Base-by-base conservation (phyloP, 768 basidiomycete genomes). In the Baorangia bicolor region DNA sequence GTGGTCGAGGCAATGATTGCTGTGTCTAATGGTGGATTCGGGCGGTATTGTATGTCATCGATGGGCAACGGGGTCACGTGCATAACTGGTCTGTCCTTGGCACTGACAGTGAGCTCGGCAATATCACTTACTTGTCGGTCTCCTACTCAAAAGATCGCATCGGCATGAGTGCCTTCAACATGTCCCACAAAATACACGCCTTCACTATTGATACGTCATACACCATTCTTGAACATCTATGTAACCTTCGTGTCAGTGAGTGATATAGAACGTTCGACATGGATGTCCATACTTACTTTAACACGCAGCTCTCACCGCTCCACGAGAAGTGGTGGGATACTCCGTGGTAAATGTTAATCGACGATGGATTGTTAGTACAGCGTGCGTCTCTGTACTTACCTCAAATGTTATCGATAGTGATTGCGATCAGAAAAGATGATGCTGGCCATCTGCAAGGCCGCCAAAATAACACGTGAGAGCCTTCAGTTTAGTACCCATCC, bases 391-490 rank as follows among this genome's bases (percentile, higher is more conserved):
- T n/a, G 42, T 38, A 28, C 46, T 27, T n/a, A 38, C 37, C 42
- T 51, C 47, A 8, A 13, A 11, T 20, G 13, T 31, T 1, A 16
- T 9, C 11, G 2, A n/a, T 8, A 37, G 20, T 18, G 37, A 39
- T 23, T 21, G 28, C 25, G 21, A 34, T 48, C 59, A 81, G 59
- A 85, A 92, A 57, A 86, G 62, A 38, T 81, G 68, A 51, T 84
- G 85, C 64, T 92, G 90, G 3, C 87, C 88, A 23, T 71, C 69
- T 10, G 74, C 89, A 40, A 98, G 74, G 13, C 92, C 92, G 8
- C 96, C 96, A 72, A 88, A 97, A 70, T 97, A 96, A 69, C 92
- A 94, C 1, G 93, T 97, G 49, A 98, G 73, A 0, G 95, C 96
- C 67, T 98, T 98, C 41, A 98, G 73, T 75, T 96, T 96, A 11